Base-by-base conservation (phyloP, 306 rosid genomes). In the Rosa chinensis region DNA sequence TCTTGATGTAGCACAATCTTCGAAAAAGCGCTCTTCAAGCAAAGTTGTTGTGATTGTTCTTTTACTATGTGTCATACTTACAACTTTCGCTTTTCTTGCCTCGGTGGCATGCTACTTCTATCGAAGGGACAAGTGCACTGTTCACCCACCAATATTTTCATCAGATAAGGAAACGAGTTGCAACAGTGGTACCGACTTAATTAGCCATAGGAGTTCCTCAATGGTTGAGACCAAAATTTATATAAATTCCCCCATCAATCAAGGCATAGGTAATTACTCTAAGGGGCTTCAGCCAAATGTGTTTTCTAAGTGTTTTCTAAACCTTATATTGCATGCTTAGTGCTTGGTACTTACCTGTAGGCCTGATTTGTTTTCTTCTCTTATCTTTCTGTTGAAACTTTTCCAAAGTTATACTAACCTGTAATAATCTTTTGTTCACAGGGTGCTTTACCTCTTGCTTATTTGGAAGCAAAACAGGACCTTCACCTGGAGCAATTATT, bases 401-500 rank as follows among this genome's bases (percentile, higher is more conserved):
- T 5, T 14, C 25, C 40, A 55, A 10, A 77, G 13, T 1, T 50
- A n/a, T 48, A 45, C 62, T 58, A 45, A 56, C 45, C 23, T 6
- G 25, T 73, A 58, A 71, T 23, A 56, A 12, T 73, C 66, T 75
- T 74, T 48, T 72, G 13, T 73, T 73, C 61, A 12, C 66, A 95
- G 99, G 96, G 77, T 93, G 94, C 87, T 93, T 93, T 86, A 85
- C 90, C 75, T 87, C 89, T 76, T 90, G 88, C 79, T 73, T 91
- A 80, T 82, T 79, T 79, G 89, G 89, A 75, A 88, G 85, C 83
- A 89, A 75, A 78, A 79, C 72, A 77, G 88, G 82, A 87, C 86
- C 86, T 16, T 82, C 86, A 73, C 90, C 72, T 76, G 97, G 97
- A 86, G 89, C 83, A 70, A 82, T 91, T 73, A 83, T 89, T 80